These are phyloP conservation scores for Cytospora paraplurivora DNA, from an alignment of 2,329 filamentous ascomycete species.

Conservation along the genomic window DNA sequence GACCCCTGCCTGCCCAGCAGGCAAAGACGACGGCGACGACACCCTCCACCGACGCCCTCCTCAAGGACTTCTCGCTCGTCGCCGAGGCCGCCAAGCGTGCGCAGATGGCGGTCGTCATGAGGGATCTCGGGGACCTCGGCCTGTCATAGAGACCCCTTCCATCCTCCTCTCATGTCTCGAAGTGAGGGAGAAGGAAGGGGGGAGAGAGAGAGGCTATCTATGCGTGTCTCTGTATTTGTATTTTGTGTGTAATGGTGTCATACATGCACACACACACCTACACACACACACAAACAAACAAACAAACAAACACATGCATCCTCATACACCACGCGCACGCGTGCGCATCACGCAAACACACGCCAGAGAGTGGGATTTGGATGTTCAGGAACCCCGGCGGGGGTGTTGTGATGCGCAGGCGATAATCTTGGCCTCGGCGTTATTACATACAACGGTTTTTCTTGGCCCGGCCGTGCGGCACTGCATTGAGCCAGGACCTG, in stretches of 20 bases:
- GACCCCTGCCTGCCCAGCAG: slow-evolving; percentile 33
- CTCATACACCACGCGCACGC: not conserved
- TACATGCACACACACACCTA: not conserved
- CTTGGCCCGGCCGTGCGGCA: no score
- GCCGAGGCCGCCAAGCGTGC: slow-evolving; percentile 93
- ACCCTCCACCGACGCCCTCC: slow-evolving; percentile 59
- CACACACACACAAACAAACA: not conserved
- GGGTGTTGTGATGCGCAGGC: no score
- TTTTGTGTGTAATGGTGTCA: not conserved
- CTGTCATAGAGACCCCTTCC: slow-evolving; percentile 44
- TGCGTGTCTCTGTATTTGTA: no score
- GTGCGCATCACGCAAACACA: not conserved
- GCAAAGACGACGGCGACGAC: slow-evolving; percentile 31
- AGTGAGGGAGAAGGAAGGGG: no score
- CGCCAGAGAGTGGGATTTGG: not conserved
- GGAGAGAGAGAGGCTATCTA: not conserved
- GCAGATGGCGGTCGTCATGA: slow-evolving; percentile 84
- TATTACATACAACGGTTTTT: no score
- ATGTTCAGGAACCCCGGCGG: no score
- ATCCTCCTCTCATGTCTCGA: no score
- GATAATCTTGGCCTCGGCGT: no score
- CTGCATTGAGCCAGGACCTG: not conserved
- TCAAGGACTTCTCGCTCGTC: slow-evolving; percentile 81
- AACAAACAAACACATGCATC: no score
- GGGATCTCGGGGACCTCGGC: slow-evolving; percentile 77